These are phyloP conservation scores for Lathyrus sativus DNA, from an alignment of 306 rosid species.

Conservation along the genomic window DNA sequence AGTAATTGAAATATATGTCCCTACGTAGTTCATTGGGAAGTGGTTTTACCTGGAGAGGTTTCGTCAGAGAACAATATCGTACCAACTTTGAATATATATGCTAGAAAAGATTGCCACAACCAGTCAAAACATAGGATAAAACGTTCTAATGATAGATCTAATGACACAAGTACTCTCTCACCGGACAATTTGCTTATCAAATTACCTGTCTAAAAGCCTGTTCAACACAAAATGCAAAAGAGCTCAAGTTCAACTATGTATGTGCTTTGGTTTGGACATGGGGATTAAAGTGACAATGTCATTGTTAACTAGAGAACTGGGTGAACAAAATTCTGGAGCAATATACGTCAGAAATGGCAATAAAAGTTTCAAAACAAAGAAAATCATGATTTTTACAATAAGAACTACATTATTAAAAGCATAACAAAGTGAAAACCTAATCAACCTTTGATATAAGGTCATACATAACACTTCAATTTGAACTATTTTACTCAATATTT, in stretches of 20 bases:
- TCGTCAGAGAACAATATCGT: too few relatives aligned
- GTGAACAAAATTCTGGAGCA: neutral
- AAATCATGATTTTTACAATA: neutral
- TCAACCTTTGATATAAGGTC: neutral
- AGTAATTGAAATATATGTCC: too few relatives aligned
- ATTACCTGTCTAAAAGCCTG: neutral
- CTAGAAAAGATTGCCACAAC: neutral
- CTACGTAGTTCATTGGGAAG: too few relatives aligned
- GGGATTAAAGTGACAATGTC: neutral
- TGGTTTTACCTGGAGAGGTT: too few relatives aligned
- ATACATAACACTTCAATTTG: slow-evolving; percentile 15
- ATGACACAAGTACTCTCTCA: neutral
- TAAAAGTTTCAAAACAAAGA: slow-evolving; percentile 7
- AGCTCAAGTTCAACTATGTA: slow-evolving; percentile 4
- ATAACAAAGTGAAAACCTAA: neutral
- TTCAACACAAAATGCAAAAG: neutral
- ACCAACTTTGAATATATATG: too few relatives aligned
- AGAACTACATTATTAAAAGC: neutral
- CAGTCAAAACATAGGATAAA: neutral
- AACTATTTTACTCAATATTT: neutral
- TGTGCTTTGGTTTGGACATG: neutral
- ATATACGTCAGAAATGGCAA: neutral
- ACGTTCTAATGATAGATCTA: neutral
- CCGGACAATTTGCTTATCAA: slow-evolving; percentile 3
- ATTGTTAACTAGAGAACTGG: neutral